Base-by-base conservation (phyloP, 2,329 filamentous ascomycete species). In the Boeremia lycopersici region DNA sequence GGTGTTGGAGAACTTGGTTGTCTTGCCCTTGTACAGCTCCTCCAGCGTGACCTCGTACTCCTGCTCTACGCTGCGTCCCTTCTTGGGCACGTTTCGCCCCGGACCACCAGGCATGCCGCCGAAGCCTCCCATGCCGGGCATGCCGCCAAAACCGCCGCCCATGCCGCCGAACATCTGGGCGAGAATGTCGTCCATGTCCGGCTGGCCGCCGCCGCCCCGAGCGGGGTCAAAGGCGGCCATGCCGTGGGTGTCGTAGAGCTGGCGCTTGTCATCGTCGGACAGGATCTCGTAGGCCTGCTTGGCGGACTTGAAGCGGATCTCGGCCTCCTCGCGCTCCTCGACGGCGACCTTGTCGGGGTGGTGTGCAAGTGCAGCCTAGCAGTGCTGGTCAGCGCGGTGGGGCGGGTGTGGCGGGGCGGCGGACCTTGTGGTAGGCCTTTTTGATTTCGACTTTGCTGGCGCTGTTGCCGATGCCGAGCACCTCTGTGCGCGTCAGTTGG, bases 251-350 rank as follows among this genome's bases (percentile, higher is more conserved):
- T 99, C 95, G 80, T 99, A 99, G 59, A 96, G 78, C 52, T 90
- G 84, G 70, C 95, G 89, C 77, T 96, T 97, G 59, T 98, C 87
- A 60, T 98, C 93, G 82, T 99, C 93, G 78, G 86, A 89, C 51
- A 99, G 91, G 73, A 99, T 98, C 74, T 99, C 95, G 81, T 99
- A 99, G 66, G 95, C 95, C 78, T 96, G 89, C 56, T 90, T 93
- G 53, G 96, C 88, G 50, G 87, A 81, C 79, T 99, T 99, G 86
- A 99, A 99, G 72, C 88, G 92, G 71, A 87, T 83, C 76, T 98
- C 95, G 57, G 95, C 91, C 64, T 89, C 89, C 72, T 87, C 88
- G 65, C 93, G 89, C 71, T 93, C 87, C 26, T 89, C 86, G 76
- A 93, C 91, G 65, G 92, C 82, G 53, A 96, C 95, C 80, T 99